Conservation (phyloP, 345 rosid genomes). For the Nasturtium officinale region DNA sequence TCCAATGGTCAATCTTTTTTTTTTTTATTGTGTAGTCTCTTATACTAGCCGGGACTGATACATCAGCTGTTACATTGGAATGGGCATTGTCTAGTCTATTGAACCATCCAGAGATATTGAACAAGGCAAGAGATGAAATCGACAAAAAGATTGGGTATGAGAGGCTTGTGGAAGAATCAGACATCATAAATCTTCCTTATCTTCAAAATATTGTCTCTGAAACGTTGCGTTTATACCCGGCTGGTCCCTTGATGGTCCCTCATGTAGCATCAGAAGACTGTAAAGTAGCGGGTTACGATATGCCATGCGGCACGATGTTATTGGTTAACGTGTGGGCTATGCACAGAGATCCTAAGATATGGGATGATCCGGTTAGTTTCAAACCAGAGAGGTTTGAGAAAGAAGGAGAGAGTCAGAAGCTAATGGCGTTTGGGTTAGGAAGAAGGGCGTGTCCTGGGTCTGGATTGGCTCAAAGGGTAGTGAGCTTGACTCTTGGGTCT, state of each 20-base stretch:
- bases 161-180: slow-evolving; percentile 14
- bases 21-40: slow-evolving; percentile 46
- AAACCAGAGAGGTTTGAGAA: slow-evolving; percentile 52
- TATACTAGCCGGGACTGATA: slow-evolving; percentile 8
- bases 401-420: slow-evolving; percentile 5
- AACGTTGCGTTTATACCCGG: slow-evolving; percentile 17
- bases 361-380: slow-evolving; percentile 50
- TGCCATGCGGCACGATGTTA: background rate
- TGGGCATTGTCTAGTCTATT: background rate
- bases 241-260: background rate
- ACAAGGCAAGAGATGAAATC: slow-evolving; percentile 6
- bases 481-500: slow-evolving; percentile 1
- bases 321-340: slow-evolving; percentile 11
- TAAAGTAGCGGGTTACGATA: background rate
- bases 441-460: slow-evolving; percentile 18
- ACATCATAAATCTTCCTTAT: slow-evolving; percentile 15
- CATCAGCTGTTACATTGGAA: slow-evolving; percentile 20
- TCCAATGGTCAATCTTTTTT: no score
- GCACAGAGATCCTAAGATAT: no score
- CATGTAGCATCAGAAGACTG: background rate
- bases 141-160: background rate
- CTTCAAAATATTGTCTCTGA: slow-evolving; percentile 31
- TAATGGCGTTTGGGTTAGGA: slow-evolving; percentile 7
- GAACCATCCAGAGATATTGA: background rate
- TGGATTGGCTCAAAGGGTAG: background rate